Base-by-base conservation (phyloP, 345 rosid genomes). In the Camelina neglecta region DNA sequence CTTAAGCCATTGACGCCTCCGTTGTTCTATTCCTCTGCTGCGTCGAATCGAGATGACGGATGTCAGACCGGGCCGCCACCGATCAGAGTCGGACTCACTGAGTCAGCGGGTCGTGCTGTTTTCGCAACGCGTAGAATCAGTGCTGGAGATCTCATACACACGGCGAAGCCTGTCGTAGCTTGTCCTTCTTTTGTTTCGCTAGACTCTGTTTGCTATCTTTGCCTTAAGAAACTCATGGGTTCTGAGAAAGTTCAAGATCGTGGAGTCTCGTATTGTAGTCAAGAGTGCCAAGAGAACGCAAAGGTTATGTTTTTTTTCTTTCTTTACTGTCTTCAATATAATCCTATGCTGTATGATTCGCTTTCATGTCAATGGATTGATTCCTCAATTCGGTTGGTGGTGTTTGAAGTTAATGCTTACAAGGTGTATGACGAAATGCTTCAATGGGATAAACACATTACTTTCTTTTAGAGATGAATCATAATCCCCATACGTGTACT, bases 91-190 rank as follows among this genome's bases (percentile, higher is more conserved):
- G 80, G 74, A 24, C 77, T 93, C 66, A 93, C 97, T 1, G 89
- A 75, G 81, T 82, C 90, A 55, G 93, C 93, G 2, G 97, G 96
- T 63, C 87, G 98, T 0, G 98, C 90, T 72, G 93, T 93, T 59
- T 93, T 89, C 83, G 88, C 98, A 7, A 88, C 86, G 3, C 85
- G 93, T 73, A 73, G 80, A 64, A 91, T 93, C 73, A 70, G 77
- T 2, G 85, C 84, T 29, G 93, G 98, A 33, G 93, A 93, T 42
- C 88, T 90, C 73, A 87, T 93, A 56, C 98, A 93, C 82, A 86
- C 92, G 5, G 98, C 98, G 0, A 84, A 86, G 6, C 97, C 96
- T 11, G 48, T 86, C 23, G 16, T 88, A 35, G 67, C 88, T 72
- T 86, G 74, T 68, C 97, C 97, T 56, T 85, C 93, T 29, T 76